A percentile compares a stretch with the other conserved stretches of the same genome.
These are phyloP conservation scores for Cyclocybe cylindracea DNA, from an alignment of 768 basidiomycete genomes.

Conservation along the genomic window DNA sequence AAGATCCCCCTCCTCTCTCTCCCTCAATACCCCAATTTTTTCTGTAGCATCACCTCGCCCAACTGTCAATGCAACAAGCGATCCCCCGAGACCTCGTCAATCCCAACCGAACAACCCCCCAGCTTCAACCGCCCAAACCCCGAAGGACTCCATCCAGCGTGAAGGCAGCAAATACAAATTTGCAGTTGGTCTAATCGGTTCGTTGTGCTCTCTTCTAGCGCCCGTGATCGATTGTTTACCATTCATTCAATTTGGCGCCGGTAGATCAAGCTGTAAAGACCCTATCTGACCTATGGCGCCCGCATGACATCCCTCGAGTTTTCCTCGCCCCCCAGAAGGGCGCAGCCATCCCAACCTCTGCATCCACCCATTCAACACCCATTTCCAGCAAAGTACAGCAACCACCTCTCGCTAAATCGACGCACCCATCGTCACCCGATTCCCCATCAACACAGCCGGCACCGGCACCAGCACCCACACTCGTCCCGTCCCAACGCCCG, in stretches of 20 bases:
- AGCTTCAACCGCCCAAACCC: slow-evolving; percentile 23
- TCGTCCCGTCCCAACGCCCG: not conserved
- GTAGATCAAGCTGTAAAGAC: slow-evolving; percentile 80
- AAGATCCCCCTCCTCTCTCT: slow-evolving; percentile 36
- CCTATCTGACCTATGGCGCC: slow-evolving; percentile 78
- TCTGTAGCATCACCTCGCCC: slow-evolving; percentile 52
- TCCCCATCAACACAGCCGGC: slow-evolving; percentile 6
- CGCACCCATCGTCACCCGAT: slow-evolving; percentile 1
- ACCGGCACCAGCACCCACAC: slow-evolving; percentile 11
- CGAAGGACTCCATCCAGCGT: slow-evolving; percentile 32
- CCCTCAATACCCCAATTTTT: slow-evolving; percentile 58
- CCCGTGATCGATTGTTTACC: not conserved
- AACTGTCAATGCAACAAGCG: slow-evolving; percentile 20
- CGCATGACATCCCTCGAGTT: slow-evolving; percentile 67
- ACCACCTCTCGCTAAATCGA: slow-evolving; percentile 21
- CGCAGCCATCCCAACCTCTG: slow-evolving; percentile 1
- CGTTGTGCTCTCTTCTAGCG: slow-evolving; percentile 26
- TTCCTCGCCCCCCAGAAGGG: slow-evolving; percentile 29
- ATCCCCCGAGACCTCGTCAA: slow-evolving; percentile 35
- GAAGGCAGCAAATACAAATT: slow-evolving; percentile 61
- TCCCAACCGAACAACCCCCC: slow-evolving; percentile 11
- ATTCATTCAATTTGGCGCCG: slow-evolving; percentile 6
- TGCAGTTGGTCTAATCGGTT: slow-evolving; percentile 71
- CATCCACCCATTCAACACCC: not conserved
- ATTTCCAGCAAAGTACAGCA: slow-evolving; percentile 23